These are phyloP conservation scores for Gossypium davidsonii DNA, from an alignment of 441 rosid species.

Conservation along the genomic window DNA sequence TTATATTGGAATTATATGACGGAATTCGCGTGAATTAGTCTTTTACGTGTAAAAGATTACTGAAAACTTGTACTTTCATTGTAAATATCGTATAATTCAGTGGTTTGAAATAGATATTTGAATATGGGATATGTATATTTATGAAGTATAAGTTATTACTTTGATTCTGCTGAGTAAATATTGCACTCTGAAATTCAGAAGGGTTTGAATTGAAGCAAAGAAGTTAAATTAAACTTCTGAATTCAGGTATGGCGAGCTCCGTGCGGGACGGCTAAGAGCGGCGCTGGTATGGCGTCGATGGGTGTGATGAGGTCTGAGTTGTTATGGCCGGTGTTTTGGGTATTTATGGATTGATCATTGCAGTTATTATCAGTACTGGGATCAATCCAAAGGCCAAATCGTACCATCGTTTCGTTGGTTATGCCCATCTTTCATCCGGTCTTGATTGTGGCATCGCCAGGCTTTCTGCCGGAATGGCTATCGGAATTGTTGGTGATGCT, in stretches of 20 bases:
- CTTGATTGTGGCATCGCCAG: slow-evolving; percentile 68
- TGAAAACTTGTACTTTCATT: too few relatives aligned
- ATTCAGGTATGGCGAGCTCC: slow-evolving; percentile 60
- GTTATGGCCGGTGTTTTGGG: slow-evolving; percentile 89
- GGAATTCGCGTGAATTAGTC: too few relatives aligned
- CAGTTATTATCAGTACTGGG: slow-evolving; percentile 69
- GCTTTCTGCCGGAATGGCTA: slow-evolving; percentile 82
- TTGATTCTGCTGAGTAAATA: too few relatives aligned
- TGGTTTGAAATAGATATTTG: too few relatives aligned
- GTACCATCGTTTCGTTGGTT: slow-evolving; percentile 58
- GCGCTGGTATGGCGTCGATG: slow-evolving; percentile 73
- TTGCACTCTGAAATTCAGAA: background rate
- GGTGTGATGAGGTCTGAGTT: slow-evolving; percentile 78
- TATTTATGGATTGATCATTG: slow-evolving; percentile 75
- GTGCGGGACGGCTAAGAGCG: slow-evolving; percentile 56
- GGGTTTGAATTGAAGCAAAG: background rate
- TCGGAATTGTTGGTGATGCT: slow-evolving; percentile 69
- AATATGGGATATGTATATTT: too few relatives aligned
- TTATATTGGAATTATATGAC: too few relatives aligned
- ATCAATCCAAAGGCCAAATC: slow-evolving; percentile 66
- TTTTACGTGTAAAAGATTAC: too few relatives aligned
- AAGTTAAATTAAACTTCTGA: background rate
- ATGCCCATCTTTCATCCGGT: slow-evolving; percentile 60
- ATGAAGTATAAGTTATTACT: too few relatives aligned
- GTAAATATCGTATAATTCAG: too few relatives aligned